Evolutionary conservation across 2,329 filamentous ascomycete genomes (phyloP).

Genomic region (Allantophomopsis cytisporea): DNA sequence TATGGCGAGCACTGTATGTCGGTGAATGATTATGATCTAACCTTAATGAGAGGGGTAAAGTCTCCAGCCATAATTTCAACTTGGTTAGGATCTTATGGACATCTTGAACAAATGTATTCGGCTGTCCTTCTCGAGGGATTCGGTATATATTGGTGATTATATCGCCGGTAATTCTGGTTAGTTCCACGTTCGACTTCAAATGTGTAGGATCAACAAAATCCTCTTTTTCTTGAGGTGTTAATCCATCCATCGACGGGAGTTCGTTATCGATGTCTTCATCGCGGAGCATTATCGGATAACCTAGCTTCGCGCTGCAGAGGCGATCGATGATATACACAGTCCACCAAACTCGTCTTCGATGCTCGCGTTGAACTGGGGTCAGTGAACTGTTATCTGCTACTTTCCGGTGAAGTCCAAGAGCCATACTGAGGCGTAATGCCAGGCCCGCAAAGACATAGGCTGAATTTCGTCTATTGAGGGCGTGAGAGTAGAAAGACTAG

Average conservation of each 20-base stretch:
- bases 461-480: slow-evolving; percentile 20
- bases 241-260: slow-evolving; percentile 19
- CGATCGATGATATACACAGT: slow-evolving; percentile 29
- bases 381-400: slow-evolving; percentile 22
- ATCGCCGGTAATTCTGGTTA: slow-evolving; percentile 22
- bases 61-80: slow-evolving; percentile 23
- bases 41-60: slow-evolving; percentile 19
- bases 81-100: slow-evolving; percentile 24
- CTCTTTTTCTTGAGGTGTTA: slow-evolving; percentile 17
- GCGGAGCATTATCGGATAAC: slow-evolving; percentile 30
- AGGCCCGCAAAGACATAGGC: slow-evolving; percentile 20
- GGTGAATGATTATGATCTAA: slow-evolving; percentile 18
- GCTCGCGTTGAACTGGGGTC: slow-evolving; percentile 20
- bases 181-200: slow-evolving; percentile 21
- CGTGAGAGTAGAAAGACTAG: slow-evolving; percentile 19
- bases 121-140: slow-evolving; percentile 1
- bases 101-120: slow-evolving; percentile 18
- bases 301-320: slow-evolving; percentile 33
- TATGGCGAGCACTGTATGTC: slow-evolving; percentile 4
- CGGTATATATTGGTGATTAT: slow-evolving; percentile 5
- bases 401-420: slow-evolving; percentile 27
- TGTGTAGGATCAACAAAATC: slow-evolving; percentile 23
- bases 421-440: slow-evolving; percentile 24
- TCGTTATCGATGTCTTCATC: slow-evolving; percentile 30
- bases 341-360: slow-evolving; percentile 27